Percentiles rank a stretch among this genome's conserved stretches.
phyloP scores from a whole-genome alignment of 163 green algal species.

The Trebouxia gelatinosa region DNA sequence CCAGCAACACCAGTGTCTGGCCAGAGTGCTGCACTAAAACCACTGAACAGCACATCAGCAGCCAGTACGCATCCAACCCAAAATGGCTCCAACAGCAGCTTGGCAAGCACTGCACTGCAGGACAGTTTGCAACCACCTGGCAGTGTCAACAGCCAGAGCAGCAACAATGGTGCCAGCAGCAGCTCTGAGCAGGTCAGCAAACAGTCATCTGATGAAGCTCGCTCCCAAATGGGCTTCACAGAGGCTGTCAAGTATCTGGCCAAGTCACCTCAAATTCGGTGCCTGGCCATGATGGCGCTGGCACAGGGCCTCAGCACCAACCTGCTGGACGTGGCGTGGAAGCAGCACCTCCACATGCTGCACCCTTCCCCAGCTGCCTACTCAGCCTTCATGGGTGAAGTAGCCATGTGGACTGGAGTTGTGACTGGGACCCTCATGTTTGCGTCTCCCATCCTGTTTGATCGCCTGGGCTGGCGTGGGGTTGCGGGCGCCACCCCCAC shows the following conservation, averaged over 20 bases:
- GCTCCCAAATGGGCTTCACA: slow-evolving; percentile 35
- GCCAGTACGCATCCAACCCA: too few species aligned
- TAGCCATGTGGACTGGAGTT: slow-evolving; percentile 86
- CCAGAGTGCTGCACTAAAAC: too few species aligned
- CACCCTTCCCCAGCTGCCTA: slow-evolving; percentile 81
- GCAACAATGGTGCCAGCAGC: slow-evolving; percentile 14
- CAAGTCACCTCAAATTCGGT: slow-evolving; percentile 76
- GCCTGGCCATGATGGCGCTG: slow-evolving; percentile 51
- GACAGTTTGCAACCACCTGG: background rate
- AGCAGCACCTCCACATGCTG: slow-evolving; percentile 88
- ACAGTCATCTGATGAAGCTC: too few species aligned
- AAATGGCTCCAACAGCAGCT: too few species aligned
- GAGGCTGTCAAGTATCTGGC: slow-evolving; percentile 72
- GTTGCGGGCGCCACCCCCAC: slow-evolving; percentile 79
- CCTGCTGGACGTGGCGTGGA: slow-evolving; percentile 93
- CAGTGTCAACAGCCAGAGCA: slow-evolving; percentile 22
- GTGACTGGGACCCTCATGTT: slow-evolving; percentile 80
- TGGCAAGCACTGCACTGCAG: background rate
- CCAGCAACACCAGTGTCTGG: too few species aligned
- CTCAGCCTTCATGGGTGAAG: slow-evolving; percentile 88
- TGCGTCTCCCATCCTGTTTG: slow-evolving; percentile 76
- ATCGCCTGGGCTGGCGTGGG: slow-evolving; percentile 71
- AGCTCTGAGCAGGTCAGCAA: background rate
- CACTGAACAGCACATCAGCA: too few species aligned
- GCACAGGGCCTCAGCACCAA: slow-evolving; percentile 64